Conservation (phyloP, 768 basidiomycete genomes). For the Leccinum fibrillosum region DNA sequence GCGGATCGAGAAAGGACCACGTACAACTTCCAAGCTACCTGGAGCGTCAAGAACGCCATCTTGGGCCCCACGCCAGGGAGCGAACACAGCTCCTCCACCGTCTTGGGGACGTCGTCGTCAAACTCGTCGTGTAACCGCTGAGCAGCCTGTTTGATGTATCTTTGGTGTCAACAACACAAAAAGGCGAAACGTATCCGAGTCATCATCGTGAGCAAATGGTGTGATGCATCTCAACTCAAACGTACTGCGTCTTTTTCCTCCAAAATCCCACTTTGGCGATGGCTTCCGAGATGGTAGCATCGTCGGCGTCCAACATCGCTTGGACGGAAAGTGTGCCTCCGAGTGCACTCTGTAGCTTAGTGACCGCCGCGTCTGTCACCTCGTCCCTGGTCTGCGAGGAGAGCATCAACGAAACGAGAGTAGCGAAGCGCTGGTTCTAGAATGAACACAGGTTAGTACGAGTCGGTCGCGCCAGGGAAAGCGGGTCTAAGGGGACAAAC, state of each 20-base stretch:
- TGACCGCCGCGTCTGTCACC: slow-evolving; percentile 77
- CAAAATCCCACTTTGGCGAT: slow-evolving; percentile 93
- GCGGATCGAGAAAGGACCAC: slow-evolving; percentile 16
- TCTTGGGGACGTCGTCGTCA: slow-evolving; percentile 82
- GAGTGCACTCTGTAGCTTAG: slow-evolving; percentile 65
- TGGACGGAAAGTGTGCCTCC: slow-evolving; percentile 79
- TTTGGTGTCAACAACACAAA: slow-evolving; percentile 23
- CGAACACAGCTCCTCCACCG: slow-evolving; percentile 82
- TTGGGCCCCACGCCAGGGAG: slow-evolving; percentile 93
- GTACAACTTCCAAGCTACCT: slow-evolving; percentile 81
- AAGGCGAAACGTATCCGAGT: not conserved
- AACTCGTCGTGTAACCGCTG: slow-evolving; percentile 67
- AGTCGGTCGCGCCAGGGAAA: not conserved
- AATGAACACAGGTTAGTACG: not conserved
- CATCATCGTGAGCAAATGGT: not conserved
- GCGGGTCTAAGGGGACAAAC: not conserved
- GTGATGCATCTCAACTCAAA: not conserved
- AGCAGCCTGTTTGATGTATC: slow-evolving; percentile 76
- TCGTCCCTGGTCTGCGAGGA: slow-evolving; percentile 96
- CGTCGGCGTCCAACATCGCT: slow-evolving; percentile 62
- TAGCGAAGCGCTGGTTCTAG: slow-evolving; percentile 79
- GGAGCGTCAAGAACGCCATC: slow-evolving; percentile 87
- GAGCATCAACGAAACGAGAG: slow-evolving; percentile 90
- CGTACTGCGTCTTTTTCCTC: slow-evolving; percentile 80
- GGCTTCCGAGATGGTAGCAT: slow-evolving; percentile 60